Base-by-base conservation (phyloP, 495 filamentous ascomycete genomes). In the Daldinia concentrica region DNA sequence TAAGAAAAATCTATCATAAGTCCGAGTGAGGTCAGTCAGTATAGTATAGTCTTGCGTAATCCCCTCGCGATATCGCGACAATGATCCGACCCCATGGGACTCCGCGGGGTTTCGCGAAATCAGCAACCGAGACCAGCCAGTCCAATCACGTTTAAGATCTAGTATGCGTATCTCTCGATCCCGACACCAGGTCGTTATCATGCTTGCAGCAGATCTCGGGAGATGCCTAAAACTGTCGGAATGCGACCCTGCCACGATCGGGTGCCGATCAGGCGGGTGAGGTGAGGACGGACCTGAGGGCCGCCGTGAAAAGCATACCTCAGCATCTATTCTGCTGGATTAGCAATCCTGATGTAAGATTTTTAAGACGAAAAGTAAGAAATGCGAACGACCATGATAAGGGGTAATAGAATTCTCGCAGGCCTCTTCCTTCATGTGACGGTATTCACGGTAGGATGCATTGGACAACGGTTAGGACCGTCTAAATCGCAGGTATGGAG, bases 191-290 rank as follows among this genome's bases (percentile, higher is more conserved):
- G 30, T 60, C 45, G 43, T 37, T 60, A 64, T 64, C 58, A 72
- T 64, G 64, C 45, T 52, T 57, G 55, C 60, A 41, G 51, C 24
- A 66, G 71, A 73, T 69, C 71, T 69, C 71, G 71, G 65, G 41
- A 69, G 29, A 30, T 69, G 65, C 62, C 66, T 73, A 69, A 73
- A 66, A n/a, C 34, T 17, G 66, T 57, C 61, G 61, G 71, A 62
- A 69, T 69, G 57, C 63, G 39, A 73, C 71, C 30, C 51, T 55
- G 45, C 12, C 36, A 58, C 45, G 56, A 65, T 61, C 48, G 70
- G 57, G 56, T 62, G 71, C 62, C 71, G 62, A 69, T 69, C 58
- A 58, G 62, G 58, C 50, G 51, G 57, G 58, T 26, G 58, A 73
- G 57, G 51, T 4, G 2, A 30, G 27, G n/a, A 58, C 62, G 66